These are phyloP conservation scores for Ophiosphaerella narmari DNA, from an alignment of 2,329 filamentous ascomycete species.

Conservation along the genomic window DNA sequence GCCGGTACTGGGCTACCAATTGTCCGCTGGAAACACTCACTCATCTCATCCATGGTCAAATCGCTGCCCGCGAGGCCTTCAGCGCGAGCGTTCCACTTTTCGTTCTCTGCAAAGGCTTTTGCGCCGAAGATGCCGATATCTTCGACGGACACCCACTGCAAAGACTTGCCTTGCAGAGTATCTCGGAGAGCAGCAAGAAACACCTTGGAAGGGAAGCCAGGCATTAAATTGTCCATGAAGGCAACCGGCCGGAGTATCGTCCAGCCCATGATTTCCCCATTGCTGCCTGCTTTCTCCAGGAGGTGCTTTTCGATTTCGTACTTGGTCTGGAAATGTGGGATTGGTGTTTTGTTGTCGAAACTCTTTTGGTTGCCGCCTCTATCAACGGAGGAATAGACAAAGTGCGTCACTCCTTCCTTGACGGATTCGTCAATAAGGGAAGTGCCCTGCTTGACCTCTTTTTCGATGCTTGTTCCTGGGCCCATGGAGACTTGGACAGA, in stretches of 20 bases:
- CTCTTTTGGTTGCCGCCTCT: constrained; percentile 62
- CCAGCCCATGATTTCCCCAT: constrained; percentile 58
- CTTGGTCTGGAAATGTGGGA: constrained; percentile 68
- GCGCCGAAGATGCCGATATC: constrained; percentile 61
- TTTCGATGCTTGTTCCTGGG: constrained; percentile 46
- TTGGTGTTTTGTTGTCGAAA: constrained; percentile 51
- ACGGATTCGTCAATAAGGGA: constrained; percentile 63
- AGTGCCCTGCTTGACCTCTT: constrained; percentile 62
- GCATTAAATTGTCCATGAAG: constrained; percentile 65
- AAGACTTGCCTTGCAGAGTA: constrained; percentile 48
- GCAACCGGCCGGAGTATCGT: constrained; percentile 66
- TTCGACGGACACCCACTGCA: constrained; percentile 47
- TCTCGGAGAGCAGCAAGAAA: constrained; percentile 54
- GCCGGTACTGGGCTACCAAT: constrained; percentile 52
- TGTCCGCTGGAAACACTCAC: constrained; percentile 51
- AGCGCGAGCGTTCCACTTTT: constrained; percentile 51
- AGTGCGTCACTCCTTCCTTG: constrained; percentile 60
- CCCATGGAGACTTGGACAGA: constrained; percentile 61
- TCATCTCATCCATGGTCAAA: constrained; percentile 53
- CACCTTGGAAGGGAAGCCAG: constrained; percentile 54
- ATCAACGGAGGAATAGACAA: constrained; percentile 69
- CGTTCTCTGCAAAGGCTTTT: constrained; percentile 53
- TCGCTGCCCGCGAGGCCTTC: constrained; percentile 60
- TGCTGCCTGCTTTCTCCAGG: constrained; percentile 50
- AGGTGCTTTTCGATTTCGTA: constrained; percentile 66